Evolutionary conservation across 495 filamentous ascomycete genomes (phyloP), one percentile per base, ranked within the genome.

Genomic region (Penicillium salamii): DNA sequence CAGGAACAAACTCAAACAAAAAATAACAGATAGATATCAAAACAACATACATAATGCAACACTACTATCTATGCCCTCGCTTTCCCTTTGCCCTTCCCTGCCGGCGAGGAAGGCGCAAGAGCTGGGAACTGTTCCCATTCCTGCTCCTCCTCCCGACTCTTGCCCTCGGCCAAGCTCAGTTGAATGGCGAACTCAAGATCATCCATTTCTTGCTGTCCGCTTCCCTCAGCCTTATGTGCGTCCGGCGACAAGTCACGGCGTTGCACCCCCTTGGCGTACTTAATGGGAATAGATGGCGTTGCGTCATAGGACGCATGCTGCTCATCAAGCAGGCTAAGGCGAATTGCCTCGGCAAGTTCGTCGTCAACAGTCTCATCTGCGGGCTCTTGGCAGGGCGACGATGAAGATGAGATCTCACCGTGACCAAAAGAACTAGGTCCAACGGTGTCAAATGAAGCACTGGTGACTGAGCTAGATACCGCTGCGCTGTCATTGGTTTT

Each of bases 171-270:
- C 37, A 97, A 67, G 63, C 93, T 97, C 24, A 97, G 68, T 63
- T 86, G 83, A 49, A 97, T 68, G 3, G 93, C 93, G 50, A 90
- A 83, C 35, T 95, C 87, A 33, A 97, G 63, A 66, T 96, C 92
- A 36, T 85, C 81, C 55, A 89, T 78, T 49, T 88, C 77, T 62
- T 69, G 50, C 37, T 65, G 63, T 42, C 58, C 59, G 44, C 72
- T 75, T 36, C 71, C 67, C 49, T 72, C 65, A 32, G 63, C 52
- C 31, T 50, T 47, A 17, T 57, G 42, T 18, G 58, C 52, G 5
- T 60, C 52, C 13, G 65, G 59, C 4, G 66, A 54, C 21, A 55
- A 51, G 34, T 58, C 29, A 14, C 40, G 29, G 42, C 45, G 46
- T 31, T 50, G 38, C 48, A 55, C 44, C 43, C 57, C 61, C 46